These are phyloP conservation scores for Albifimbria verrucaria DNA, from an alignment of 2,329 filamentous ascomycete genomes.

Conservation along the genomic window DNA sequence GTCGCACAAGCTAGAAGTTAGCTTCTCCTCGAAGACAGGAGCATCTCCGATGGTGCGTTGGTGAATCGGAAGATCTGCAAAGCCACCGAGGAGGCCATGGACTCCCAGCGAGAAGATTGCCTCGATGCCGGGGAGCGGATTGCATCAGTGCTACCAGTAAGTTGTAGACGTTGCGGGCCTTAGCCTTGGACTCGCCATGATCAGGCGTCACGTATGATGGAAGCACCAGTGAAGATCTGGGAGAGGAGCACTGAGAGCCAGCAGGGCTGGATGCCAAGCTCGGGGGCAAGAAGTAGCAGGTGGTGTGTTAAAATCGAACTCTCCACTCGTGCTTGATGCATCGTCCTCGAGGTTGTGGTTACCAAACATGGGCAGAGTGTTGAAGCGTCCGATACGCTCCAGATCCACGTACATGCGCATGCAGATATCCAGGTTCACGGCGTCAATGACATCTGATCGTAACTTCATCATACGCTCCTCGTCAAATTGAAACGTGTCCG, in stretches of 20 bases:
- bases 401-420: slow-evolving; percentile 56
- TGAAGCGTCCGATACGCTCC: slow-evolving; percentile 40
- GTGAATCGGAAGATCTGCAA: slow-evolving; percentile 58
- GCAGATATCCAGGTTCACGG: slow-evolving; percentile 62
- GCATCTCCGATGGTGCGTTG: slow-evolving; percentile 45
- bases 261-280: slow-evolving; percentile 49
- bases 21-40: slow-evolving; percentile 48
- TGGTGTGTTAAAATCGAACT: slow-evolving; percentile 47
- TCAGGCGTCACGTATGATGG: slow-evolving; percentile 34
- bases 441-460: slow-evolving; percentile 57
- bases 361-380: slow-evolving; percentile 14
- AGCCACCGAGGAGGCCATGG: slow-evolving; percentile 50
- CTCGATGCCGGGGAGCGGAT: slow-evolving; percentile 41
- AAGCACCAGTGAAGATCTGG: slow-evolving; percentile 43
- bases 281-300: slow-evolving; percentile 43
- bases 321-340: slow-evolving; percentile 18
- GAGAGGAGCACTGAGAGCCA: slow-evolving; percentile 48
- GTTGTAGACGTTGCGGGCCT: slow-evolving; percentile 47
- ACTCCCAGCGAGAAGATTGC: slow-evolving; percentile 47
- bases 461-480: slow-evolving; percentile 61
- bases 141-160: slow-evolving; percentile 54
- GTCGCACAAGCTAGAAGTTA: slow-evolving; percentile 42
- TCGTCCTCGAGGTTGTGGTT: slow-evolving; percentile 26
- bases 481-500: slow-evolving; percentile 62
- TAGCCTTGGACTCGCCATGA: slow-evolving; percentile 37